These are phyloP conservation scores for Penicillium turbatum DNA, from an alignment of 495 filamentous ascomycete species.

Conservation along the genomic window DNA sequence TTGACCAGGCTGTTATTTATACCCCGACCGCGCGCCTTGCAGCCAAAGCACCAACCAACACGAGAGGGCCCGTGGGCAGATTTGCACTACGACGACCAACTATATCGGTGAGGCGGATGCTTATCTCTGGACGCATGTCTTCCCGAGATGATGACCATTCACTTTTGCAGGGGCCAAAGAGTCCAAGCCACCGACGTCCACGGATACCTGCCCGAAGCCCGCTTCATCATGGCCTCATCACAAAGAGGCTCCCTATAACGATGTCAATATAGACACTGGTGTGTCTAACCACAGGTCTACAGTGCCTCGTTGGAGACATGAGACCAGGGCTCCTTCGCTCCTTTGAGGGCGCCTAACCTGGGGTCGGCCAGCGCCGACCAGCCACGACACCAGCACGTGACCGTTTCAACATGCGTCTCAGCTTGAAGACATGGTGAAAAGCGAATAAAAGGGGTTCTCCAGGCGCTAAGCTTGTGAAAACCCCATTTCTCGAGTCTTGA, in stretches of 20 bases:
- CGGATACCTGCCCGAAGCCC: background rate
- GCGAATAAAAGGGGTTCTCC: background rate
- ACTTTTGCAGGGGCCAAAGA: background rate
- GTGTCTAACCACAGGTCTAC: background rate
- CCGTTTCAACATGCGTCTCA: background rate
- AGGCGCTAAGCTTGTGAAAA: background rate
- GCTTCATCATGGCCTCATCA: background rate
- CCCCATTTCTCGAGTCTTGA: background rate
- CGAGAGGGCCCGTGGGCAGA: no score
- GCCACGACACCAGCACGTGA: constrained; percentile 2
- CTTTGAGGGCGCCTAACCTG: background rate
- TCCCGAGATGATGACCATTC: no score
- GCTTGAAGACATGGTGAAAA: background rate
- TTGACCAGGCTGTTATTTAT: no score
- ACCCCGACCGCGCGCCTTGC: no score
- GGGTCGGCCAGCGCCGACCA: background rate
- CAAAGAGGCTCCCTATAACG: background rate
- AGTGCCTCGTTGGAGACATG: background rate
- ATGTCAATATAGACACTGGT: background rate
- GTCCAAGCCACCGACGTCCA: background rate
- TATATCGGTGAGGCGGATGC: no score
- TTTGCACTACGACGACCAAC: no score
- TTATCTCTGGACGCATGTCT: no score
- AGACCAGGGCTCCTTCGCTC: no score
- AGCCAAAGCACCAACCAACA: no score